phyloP scores from a whole-genome alignment of 306 rosid species.

The Quercus variabilis region DNA sequence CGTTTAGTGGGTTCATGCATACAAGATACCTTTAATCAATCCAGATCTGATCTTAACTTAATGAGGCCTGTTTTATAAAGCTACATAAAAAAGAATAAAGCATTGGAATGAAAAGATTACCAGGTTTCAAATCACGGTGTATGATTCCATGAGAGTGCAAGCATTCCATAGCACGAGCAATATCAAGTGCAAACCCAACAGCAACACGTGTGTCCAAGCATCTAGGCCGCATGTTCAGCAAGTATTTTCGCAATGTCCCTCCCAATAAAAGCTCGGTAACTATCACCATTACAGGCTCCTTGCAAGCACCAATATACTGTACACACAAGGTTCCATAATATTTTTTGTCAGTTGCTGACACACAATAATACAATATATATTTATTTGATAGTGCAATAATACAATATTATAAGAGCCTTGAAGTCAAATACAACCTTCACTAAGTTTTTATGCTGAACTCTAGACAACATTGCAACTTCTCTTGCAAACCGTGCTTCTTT shows the following conservation, averaged over 20 bases:
- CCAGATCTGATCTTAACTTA: not conserved
- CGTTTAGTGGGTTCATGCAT: not conserved
- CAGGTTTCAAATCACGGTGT: slow-evolving; percentile 94
- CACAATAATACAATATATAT: slow-evolving; percentile 8
- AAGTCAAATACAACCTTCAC: slow-evolving; percentile 64
- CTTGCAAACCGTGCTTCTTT: slow-evolving; percentile 78
- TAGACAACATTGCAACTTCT: slow-evolving; percentile 86
- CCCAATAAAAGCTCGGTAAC: slow-evolving; percentile 88
- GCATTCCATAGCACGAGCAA: slow-evolving; percentile 97
- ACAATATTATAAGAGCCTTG: slow-evolving; percentile 12
- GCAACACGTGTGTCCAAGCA: slow-evolving; percentile 81
- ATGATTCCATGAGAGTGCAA: slow-evolving; percentile 94
- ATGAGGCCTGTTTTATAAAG: not conserved
- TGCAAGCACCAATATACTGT: slow-evolving; percentile 96
- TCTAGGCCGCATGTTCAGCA: slow-evolving; percentile 73
- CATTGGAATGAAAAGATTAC: slow-evolving; percentile 37
- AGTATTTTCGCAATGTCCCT: slow-evolving; percentile 83
- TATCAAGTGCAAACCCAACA: slow-evolving; percentile 79
- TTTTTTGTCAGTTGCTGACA: slow-evolving; percentile 24
- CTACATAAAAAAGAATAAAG: not conserved
- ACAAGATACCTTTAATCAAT: not conserved
- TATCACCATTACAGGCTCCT: slow-evolving; percentile 90
- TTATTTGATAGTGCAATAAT: not conserved
- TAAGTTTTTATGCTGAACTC: slow-evolving; percentile 91
- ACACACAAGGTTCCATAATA: slow-evolving; percentile 22